Evolutionary conservation across 2,329 filamentous ascomycete genomes (phyloP), one percentile per base, ranked within the genome.

Genomic region (Colletotrichum cordylinicola): DNA sequence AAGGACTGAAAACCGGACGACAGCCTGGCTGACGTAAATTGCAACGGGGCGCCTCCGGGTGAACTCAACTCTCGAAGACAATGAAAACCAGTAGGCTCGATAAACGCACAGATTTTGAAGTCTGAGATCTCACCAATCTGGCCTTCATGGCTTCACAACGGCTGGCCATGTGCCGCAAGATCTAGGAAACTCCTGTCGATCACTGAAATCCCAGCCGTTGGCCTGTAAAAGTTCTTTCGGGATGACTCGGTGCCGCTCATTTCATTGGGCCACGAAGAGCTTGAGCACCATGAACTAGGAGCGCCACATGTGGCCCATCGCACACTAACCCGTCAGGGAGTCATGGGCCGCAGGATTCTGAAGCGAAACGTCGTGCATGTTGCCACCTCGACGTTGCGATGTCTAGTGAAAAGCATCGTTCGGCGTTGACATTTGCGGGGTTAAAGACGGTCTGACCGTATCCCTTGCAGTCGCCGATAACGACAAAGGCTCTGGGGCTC

Each of bases 31-130:
- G 21, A 18, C 31, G 16, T n/a, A 29, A 35, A 75, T 55, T 69
- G 29, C 35, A 4, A 16, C 70, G 70, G 73, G 29, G 48, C 58
- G 73, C 64, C 73, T 69, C 65, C 70, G 64, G 73, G 16, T 33
- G 9, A 37, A 75, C 43, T 9, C n/a, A 16, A 6, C 16, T 21
- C 16, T 10, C 27, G n/a, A 52, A 55, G 55, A 60, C 65, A 64
- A 33, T 21, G 33, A 62, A 67, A 24, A 33, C 4, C 13, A n/a
- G 21, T 21, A 43, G 29, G 13, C 8, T 8, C 52, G 62, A 67
- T 48, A 43, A 33, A 43, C 39, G 43, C 62, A 52, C 33, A 33
- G 35, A 39, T 43, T 29, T 13, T 2, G 13, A 24, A n/a, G 43
- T 29, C 70, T 48, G 27, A 65, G 21, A 75, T 39, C 56, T 65